Evolutionary conservation across 352 stramenopile genomes (phyloP).

Genomic region (Blastocystis sp.): DNA sequence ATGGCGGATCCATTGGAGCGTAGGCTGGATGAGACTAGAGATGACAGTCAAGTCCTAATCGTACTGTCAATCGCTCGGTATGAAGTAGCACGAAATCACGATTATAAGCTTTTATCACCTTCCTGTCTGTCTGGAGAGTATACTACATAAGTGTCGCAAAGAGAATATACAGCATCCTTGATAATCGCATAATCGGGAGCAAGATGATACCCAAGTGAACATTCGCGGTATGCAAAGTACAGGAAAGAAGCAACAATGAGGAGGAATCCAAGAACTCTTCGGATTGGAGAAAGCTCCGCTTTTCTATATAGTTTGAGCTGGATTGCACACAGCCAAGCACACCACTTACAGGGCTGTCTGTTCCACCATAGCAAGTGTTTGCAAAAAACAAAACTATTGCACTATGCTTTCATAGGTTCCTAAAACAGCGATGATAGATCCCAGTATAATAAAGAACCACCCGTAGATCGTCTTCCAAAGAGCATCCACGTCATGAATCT

Average conservation of each 20-base stretch:
- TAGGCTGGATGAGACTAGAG: background rate
- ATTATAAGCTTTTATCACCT: background rate
- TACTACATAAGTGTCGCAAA: background rate
- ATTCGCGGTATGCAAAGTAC: background rate
- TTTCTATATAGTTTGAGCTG: background rate
- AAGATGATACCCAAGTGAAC: background rate
- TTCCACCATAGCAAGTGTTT: background rate
- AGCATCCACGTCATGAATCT: background rate
- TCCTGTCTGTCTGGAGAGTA: slow-evolving; percentile 9
- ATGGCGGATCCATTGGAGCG: background rate
- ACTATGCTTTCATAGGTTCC: slow-evolving; percentile 47
- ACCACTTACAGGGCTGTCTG: too few species aligned
- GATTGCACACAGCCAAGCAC: too few species aligned
- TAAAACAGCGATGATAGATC: slow-evolving; percentile 14
- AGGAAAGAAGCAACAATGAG: background rate
- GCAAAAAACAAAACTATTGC: slow-evolving; percentile 34
- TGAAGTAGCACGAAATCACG: slow-evolving; percentile 16
- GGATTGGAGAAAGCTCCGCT: background rate
- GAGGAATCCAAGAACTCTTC: background rate
- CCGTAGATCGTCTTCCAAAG: background rate
- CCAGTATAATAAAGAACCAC: background rate
- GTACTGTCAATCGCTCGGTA: background rate
- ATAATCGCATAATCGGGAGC: slow-evolving; percentile 17
- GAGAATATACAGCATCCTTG: background rate
- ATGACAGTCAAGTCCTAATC: background rate